Percentiles rank a stretch among this genome's conserved stretches.
Conservation (phyloP, 805 yeast species). For the Candida parachauliodes region DNA sequence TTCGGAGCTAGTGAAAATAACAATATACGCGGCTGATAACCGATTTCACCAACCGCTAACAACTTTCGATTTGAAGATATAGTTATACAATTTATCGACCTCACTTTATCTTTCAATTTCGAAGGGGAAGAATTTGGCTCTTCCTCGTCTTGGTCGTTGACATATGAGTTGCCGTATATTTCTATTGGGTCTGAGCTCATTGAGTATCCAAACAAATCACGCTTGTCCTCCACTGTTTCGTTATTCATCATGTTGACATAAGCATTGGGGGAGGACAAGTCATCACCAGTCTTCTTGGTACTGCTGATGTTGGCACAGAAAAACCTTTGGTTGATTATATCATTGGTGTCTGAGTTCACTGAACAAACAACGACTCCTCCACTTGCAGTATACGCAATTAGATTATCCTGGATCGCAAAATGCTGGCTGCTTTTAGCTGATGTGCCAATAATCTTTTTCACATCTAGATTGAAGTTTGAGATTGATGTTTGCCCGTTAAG, state of each 20-base stretch:
- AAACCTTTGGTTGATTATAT: conserved; percentile 39
- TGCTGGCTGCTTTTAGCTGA: conserved; percentile 43
- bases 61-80: conserved; percentile 51
- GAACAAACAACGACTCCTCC: conserved; percentile 56
- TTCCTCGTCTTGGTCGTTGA: neutral
- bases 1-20: conserved; percentile 55
- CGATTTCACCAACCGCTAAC: conserved; percentile 69
- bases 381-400: conserved; percentile 53
- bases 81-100: conserved; percentile 55
- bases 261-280: conserved; percentile 19
- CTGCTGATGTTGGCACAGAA: conserved; percentile 44
- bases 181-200: conserved; percentile 25
- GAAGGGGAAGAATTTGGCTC: conserved; percentile 14
- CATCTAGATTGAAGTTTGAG: conserved; percentile 2
- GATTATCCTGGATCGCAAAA: conserved; percentile 35
- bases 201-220: conserved; percentile 37
- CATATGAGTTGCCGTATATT: conserved; percentile 15
- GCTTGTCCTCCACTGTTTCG: conserved; percentile 8
- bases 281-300: neutral
- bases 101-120: conserved; percentile 38
- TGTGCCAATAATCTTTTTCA: conserved; percentile 35
- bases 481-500: too few species aligned
- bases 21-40: conserved; percentile 64
- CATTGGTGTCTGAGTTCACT: conserved; percentile 16
- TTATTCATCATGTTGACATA: conserved; percentile 18